These are phyloP conservation scores for Mucor mucedo DNA, from an alignment of 371 early-diverging fungal species.

Conservation along the genomic window DNA sequence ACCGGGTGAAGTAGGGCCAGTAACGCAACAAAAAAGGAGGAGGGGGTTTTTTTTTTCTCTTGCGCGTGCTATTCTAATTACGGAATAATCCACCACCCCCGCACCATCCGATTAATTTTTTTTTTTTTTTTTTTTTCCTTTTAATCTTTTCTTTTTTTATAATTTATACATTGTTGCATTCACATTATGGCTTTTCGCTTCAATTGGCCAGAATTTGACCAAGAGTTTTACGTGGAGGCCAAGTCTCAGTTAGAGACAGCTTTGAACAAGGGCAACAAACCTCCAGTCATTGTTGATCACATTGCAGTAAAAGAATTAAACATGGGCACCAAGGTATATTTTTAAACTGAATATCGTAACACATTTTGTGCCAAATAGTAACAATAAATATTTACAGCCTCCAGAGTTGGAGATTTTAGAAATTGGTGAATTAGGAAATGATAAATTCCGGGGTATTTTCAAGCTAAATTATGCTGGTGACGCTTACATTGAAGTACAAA, in stretches of 20 bases:
- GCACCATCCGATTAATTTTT: slow-evolving; percentile 2
- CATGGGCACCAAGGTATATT: slow-evolving; percentile 89
- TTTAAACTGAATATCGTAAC: neutral
- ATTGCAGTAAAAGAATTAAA: slow-evolving; percentile 91
- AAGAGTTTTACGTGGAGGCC: slow-evolving; percentile 85
- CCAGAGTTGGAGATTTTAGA: slow-evolving; percentile 98
- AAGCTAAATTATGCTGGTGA: slow-evolving; percentile 93
- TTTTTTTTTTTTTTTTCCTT: slow-evolving; percentile 4
- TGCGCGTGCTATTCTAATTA: neutral
- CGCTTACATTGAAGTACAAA: slow-evolving; percentile 90
- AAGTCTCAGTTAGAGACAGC: slow-evolving; percentile 84
- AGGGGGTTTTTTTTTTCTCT: too few relatives aligned
- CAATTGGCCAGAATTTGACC: slow-evolving; percentile 92
- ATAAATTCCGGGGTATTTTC: slow-evolving; percentile 95
- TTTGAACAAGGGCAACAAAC: slow-evolving; percentile 90
- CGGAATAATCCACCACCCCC: neutral
- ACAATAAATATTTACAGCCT: slow-evolving; percentile 57
- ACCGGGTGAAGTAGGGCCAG: too few relatives aligned
- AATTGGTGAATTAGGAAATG: slow-evolving; percentile 91
- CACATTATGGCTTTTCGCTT: slow-evolving; percentile 90
- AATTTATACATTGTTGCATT: neutral
- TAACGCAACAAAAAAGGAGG: too few relatives aligned
- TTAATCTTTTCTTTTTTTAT: slow-evolving; percentile 1
- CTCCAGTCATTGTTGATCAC: slow-evolving; percentile 87
- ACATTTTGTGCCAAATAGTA: neutral